Evolutionary conservation across 2,329 filamentous ascomycete genomes (phyloP).

Genomic region (Ceratocystis colombiana): DNA sequence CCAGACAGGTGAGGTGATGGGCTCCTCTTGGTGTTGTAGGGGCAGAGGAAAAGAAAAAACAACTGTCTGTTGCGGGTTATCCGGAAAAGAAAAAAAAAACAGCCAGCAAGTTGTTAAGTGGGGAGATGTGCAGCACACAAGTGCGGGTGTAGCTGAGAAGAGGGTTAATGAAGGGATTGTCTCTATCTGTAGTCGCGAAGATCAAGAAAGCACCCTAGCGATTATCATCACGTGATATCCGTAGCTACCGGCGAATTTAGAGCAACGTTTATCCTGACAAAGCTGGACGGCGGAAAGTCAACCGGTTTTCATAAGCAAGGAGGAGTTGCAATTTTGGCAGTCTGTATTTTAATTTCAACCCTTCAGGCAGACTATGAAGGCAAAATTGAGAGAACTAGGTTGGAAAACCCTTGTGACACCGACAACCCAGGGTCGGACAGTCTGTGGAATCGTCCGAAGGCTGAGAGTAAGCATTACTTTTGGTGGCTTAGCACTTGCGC

Average conservation of each 20-base stretch:
- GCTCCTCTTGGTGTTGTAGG: not conserved
- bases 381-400: not conserved
- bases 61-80: not conserved
- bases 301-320: no score
- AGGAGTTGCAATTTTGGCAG: not conserved
- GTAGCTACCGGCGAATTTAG: not conserved
- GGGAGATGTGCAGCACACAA: not conserved
- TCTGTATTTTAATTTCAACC: not conserved
- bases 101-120: not conserved
- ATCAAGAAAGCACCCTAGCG: not conserved
- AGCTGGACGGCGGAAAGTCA: no score
- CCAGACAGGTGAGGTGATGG: not conserved
- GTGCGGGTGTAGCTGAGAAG: not conserved
- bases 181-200: constrained; percentile 6
- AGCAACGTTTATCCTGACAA: not conserved
- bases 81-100: not conserved
- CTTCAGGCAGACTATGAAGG: not conserved
- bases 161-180: not conserved
- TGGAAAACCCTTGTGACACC: not conserved
- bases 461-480: no score
- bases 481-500: no score
- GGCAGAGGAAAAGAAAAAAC: not conserved
- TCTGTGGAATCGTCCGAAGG: no score
- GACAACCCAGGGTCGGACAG: not conserved
- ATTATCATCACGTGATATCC: not conserved